Conservation (phyloP, 148 eudicot species). For the Cornus florida region DNA sequence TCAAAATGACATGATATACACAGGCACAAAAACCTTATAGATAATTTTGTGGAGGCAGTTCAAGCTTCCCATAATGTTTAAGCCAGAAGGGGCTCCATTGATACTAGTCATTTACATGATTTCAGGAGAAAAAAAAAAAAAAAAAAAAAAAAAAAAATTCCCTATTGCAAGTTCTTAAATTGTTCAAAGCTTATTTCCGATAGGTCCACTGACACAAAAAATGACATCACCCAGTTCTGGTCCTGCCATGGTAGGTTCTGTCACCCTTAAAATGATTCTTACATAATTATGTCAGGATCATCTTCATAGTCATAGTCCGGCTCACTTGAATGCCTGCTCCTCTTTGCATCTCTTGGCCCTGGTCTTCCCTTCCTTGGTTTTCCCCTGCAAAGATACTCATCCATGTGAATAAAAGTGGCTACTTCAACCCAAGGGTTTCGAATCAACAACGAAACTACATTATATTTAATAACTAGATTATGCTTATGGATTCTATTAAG, state of each 20-base stretch:
- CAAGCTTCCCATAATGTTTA: not conserved
- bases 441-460: not conserved
- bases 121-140: not conserved
- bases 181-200: not conserved
- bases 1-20: too few relatives aligned
- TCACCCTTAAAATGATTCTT: not conserved
- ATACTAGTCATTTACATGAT: not conserved
- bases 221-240: too few relatives aligned
- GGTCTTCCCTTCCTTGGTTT: conserved; percentile 88
- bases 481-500: too few relatives aligned
- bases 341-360: conserved; percentile 78
- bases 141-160: not conserved
- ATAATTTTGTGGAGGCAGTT: not conserved
- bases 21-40: too few relatives aligned
- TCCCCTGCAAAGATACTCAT: conserved; percentile 44
- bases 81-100: not conserved
- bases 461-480: not conserved
- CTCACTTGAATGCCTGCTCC: conserved; percentile 66
- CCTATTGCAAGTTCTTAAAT: not conserved
- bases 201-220: not conserved
- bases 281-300: conserved; percentile 58
- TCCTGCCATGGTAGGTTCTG: too few relatives aligned
- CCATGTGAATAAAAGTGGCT: not conserved
- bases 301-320: conserved; percentile 92
- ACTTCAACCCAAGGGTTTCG: not conserved